These are phyloP conservation scores for Thelephora terrestris DNA, from an alignment of 1,284 basidiomycete genomes.

Conservation along the genomic window DNA sequence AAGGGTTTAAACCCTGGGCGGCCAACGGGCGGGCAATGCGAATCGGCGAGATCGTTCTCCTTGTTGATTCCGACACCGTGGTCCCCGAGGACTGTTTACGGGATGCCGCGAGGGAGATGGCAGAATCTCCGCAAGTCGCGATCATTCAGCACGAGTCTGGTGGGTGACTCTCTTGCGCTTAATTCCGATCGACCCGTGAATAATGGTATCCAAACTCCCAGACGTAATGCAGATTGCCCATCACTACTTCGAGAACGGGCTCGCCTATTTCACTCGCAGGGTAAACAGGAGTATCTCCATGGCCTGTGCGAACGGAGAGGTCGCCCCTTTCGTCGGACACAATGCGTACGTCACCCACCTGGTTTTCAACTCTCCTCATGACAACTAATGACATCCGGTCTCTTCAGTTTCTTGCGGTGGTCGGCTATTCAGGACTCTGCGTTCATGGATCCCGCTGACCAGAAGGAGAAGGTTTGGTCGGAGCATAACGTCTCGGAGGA, in stretches of 20 bases:
- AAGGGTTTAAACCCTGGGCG: slow-evolving; percentile 29
- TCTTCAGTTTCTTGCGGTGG: slow-evolving; percentile 38
- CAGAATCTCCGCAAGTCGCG: slow-evolving; percentile 37
- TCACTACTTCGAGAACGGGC: slow-evolving; percentile 50
- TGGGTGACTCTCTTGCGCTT: slow-evolving; percentile 7
- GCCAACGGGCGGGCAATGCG: slow-evolving; percentile 29
- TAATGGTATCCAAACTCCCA: slow-evolving; percentile 5
- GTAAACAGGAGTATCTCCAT: slow-evolving; percentile 38
- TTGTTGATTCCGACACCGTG: slow-evolving; percentile 47
- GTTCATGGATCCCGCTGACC: slow-evolving; percentile 35
- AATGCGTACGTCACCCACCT: slow-evolving; percentile 27
- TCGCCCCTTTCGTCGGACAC: slow-evolving; percentile 49
- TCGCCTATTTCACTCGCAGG: slow-evolving; percentile 45
- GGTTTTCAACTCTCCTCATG: not conserved
- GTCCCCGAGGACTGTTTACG: slow-evolving; percentile 51
- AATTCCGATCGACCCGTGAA: not conserved
- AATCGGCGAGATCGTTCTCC: slow-evolving; percentile 33
- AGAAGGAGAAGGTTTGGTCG: slow-evolving; percentile 42
- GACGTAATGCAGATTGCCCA: slow-evolving; percentile 46
- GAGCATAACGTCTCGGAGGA: slow-evolving; percentile 53
- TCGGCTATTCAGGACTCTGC: slow-evolving; percentile 42
- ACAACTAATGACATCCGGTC: not conserved
- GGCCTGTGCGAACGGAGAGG: slow-evolving; percentile 41
- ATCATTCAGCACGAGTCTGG: slow-evolving; percentile 42
- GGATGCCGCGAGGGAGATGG: slow-evolving; percentile 48